A percentile compares a stretch with the other conserved stretches of the same genome.
Evolutionary conservation across 139 green algal species (phyloP).

Genomic region (Gonium pectorale): DNA sequence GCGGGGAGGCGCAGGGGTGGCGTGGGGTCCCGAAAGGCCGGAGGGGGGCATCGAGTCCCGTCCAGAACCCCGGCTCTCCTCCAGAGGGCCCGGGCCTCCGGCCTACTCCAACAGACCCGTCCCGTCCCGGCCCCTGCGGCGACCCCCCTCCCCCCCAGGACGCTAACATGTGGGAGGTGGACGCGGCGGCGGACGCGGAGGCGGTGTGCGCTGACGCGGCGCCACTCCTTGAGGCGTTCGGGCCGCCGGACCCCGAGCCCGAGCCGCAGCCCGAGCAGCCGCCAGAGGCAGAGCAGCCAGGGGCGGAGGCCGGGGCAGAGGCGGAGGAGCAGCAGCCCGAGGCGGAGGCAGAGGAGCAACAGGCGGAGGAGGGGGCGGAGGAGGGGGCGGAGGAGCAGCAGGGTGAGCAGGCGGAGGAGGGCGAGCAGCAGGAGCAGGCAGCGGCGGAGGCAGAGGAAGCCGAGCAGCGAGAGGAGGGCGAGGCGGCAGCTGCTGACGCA

Average conservation of each 20-base stretch:
- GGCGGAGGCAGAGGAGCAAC: not conserved
- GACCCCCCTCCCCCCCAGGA: conserved; percentile 10
- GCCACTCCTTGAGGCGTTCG: not conserved
- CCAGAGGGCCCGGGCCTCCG: no score
- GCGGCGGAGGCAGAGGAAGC: not conserved
- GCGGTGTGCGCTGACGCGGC: conserved; percentile 39
- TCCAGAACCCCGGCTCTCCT: no score
- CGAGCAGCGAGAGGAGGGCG: not conserved
- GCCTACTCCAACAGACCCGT: no score
- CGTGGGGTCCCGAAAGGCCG: no score
- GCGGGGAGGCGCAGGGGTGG: no score
- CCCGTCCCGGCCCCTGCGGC: no score
- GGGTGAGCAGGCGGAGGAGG: not conserved
- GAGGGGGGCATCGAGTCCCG: no score
- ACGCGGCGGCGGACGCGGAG: conserved; percentile 36
- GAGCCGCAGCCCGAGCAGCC: not conserved
- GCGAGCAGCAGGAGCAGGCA: not conserved
- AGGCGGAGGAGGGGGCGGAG: not conserved
- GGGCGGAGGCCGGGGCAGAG: not conserved
- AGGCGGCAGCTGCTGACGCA: not conserved
- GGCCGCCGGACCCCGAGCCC: not conserved
- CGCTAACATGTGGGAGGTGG: conserved; percentile 47
- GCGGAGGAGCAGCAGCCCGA: not conserved
- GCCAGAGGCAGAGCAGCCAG: conserved; percentile 1
- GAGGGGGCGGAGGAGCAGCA: not conserved